Evolutionary conservation across 495 filamentous ascomycete genomes (phyloP).

Genomic region (Aspergillus sclerotioniger): DNA sequence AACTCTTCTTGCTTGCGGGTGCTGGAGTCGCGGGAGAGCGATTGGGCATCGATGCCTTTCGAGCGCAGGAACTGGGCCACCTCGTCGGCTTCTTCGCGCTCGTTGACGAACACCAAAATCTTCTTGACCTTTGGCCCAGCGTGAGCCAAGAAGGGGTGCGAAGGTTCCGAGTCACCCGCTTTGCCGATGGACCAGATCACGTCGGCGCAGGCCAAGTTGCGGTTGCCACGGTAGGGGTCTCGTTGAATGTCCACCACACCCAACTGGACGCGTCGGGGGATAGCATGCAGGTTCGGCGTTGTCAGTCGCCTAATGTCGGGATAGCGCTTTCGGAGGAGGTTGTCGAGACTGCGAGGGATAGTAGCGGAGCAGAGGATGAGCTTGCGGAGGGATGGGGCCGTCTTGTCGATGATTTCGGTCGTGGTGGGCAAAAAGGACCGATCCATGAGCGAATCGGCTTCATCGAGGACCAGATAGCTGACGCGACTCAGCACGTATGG

Average conservation of each 20-base stretch:
- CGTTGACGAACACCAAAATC: slow-evolving; percentile 96
- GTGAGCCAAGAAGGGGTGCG: slow-evolving; percentile 30
- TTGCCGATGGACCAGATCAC: slow-evolving; percentile 92
- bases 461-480: slow-evolving; percentile 82
- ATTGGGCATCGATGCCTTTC: slow-evolving; percentile 84
- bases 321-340: slow-evolving; percentile 73
- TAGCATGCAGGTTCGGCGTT: slow-evolving; percentile 92
- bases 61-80: slow-evolving; percentile 73
- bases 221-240: slow-evolving; percentile 88
- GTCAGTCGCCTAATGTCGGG: slow-evolving; percentile 80
- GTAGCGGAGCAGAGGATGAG: slow-evolving; percentile 96
- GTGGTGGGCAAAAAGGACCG: slow-evolving; percentile 85
- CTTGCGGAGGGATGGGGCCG: slow-evolving; percentile 73
- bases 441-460: slow-evolving; percentile 94
- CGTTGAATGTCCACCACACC: slow-evolving; percentile 88
- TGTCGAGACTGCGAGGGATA: slow-evolving; percentile 85
- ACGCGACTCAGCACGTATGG: slow-evolving; percentile 88
- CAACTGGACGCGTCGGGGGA: slow-evolving; percentile 90
- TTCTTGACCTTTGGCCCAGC: slow-evolving; percentile 65
- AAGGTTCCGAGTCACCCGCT: slow-evolving; percentile 51
- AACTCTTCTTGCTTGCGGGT: slow-evolving; percentile 71
- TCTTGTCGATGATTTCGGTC: slow-evolving; percentile 72
- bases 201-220: slow-evolving; percentile 86
- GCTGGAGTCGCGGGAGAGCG: slow-evolving; percentile 76
- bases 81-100: slow-evolving; percentile 82